A percentile compares a stretch with the other conserved stretches of the same genome.
These are phyloP conservation scores for Graphilbum fragrans DNA, from an alignment of 2,329 filamentous ascomycete genomes.

Conservation along the genomic window DNA sequence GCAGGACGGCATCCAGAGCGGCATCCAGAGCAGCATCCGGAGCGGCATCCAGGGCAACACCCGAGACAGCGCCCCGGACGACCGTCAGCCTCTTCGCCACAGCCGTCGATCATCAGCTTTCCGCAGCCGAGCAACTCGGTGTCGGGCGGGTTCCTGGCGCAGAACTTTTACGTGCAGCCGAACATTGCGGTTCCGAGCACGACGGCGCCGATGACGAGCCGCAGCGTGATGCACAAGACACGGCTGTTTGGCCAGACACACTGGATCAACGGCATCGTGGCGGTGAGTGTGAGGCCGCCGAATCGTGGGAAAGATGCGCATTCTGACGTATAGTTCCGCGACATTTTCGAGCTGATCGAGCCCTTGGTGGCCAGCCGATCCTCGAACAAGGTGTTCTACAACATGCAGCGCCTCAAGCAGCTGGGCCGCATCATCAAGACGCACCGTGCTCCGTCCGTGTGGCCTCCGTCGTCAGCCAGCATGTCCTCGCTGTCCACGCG, in stretches of 20 bases:
- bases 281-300: constrained; percentile 5
- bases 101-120: background rate
- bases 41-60: too few relatives aligned
- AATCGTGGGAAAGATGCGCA: too few relatives aligned
- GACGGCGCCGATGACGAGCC: constrained; percentile 6
- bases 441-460: constrained; percentile 17
- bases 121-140: background rate
- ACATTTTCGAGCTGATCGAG: constrained; percentile 5
- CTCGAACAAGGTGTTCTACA: constrained; percentile 18
- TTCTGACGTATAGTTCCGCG: constrained; percentile 11
- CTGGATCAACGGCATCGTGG: constrained; percentile 27
- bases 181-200: too few relatives aligned
- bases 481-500: too few relatives aligned
- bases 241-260: constrained; percentile 46
- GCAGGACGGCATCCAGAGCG: too few relatives aligned
- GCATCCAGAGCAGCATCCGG: too few relatives aligned
- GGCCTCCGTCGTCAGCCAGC: too few relatives aligned
- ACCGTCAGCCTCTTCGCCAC: background rate
- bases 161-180: background rate
- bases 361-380: too few relatives aligned
- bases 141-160: constrained; percentile 1
- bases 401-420: constrained; percentile 36
- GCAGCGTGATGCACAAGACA: constrained; percentile 27
- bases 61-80: too few relatives aligned
- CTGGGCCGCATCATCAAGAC: constrained; percentile 40